Percentiles rank a stretch among this genome's conserved stretches.
Evolutionary conservation across 1,284 basidiomycete genomes (phyloP).

Genomic region (Fomitopsis betulina): DNA sequence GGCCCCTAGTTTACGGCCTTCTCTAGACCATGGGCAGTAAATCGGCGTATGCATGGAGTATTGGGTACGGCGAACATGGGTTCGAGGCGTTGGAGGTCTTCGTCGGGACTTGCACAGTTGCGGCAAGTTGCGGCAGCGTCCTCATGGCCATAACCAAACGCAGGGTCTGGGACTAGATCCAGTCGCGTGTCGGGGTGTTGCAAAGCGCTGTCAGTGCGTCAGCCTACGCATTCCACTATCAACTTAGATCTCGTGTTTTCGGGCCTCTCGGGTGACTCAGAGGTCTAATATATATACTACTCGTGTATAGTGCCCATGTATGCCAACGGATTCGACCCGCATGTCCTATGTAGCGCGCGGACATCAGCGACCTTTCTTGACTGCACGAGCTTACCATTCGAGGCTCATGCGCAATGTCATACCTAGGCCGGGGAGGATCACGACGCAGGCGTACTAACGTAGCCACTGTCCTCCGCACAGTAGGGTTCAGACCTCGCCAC

Average conservation of each 20-base stretch:
- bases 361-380: too few relatives aligned
- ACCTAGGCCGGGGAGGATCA: too few relatives aligned
- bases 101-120: conserved; percentile 23
- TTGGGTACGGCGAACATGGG: conserved; percentile 17
- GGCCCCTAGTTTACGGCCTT: conserved; percentile 23
- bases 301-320: not conserved
- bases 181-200: too few relatives aligned
- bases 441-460: too few relatives aligned
- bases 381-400: too few relatives aligned
- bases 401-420: too few relatives aligned
- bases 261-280: not conserved
- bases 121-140: conserved; percentile 17
- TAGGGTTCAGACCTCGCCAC: too few relatives aligned
- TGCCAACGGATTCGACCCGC: too few relatives aligned
- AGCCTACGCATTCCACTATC: not conserved
- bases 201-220: not conserved
- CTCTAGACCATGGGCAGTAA: conserved; percentile 19
- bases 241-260: not conserved
- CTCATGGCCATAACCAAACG: conserved; percentile 16
- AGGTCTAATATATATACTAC: not conserved
- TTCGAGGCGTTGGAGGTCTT: conserved; percentile 25
- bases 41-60: conserved; percentile 3
- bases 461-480: too few relatives aligned
- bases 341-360: too few relatives aligned
- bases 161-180: not conserved